A percentile compares a stretch with the other conserved stretches of the same genome.
Evolutionary conservation across 352 stramenopile species (phyloP).

Genomic region (Globisporangium cylindrosporum): DNA sequence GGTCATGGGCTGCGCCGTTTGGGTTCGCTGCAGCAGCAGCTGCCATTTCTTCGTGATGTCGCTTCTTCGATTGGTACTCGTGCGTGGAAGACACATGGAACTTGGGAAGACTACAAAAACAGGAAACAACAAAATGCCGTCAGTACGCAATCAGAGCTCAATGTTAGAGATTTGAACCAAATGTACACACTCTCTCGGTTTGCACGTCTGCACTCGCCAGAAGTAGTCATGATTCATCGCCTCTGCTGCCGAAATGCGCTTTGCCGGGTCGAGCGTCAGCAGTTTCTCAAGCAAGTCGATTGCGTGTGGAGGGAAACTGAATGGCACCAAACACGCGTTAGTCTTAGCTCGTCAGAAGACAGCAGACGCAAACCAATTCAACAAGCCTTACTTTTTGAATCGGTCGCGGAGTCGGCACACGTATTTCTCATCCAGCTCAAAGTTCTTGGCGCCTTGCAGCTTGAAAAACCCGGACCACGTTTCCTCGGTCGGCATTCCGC

Average conservation of each 20-base stretch:
- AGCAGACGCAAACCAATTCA: neutral
- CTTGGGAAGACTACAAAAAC: constrained; percentile 64
- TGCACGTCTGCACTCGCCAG: constrained; percentile 84
- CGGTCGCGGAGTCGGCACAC: constrained; percentile 62
- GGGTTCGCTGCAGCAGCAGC: constrained; percentile 37
- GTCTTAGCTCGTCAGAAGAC: neutral
- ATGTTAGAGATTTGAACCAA: neutral
- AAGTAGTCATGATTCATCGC: constrained; percentile 98
- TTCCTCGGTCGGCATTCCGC: constrained; percentile 73
- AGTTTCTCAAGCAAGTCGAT: constrained; percentile 93
- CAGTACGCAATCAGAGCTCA: neutral
- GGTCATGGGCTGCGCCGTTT: constrained; percentile 15
- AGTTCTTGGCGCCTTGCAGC: constrained; percentile 58
- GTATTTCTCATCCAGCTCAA: constrained; percentile 79
- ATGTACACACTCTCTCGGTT: constrained; percentile 71
- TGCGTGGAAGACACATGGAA: constrained; percentile 82
- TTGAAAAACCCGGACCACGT: constrained; percentile 82
- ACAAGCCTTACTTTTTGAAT: constrained; percentile 70
- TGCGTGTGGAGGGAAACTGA: constrained; percentile 67
- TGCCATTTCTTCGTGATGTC: constrained; percentile 71
- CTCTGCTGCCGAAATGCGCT: constrained; percentile 92
- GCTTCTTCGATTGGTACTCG: constrained; percentile 87
- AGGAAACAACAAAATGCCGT: neutral
- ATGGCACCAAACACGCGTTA: neutral
- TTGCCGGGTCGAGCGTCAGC: constrained; percentile 93